phyloP scores from a whole-genome alignment of 352 stramenopile genomes.

The Pythium coloratum region DNA sequence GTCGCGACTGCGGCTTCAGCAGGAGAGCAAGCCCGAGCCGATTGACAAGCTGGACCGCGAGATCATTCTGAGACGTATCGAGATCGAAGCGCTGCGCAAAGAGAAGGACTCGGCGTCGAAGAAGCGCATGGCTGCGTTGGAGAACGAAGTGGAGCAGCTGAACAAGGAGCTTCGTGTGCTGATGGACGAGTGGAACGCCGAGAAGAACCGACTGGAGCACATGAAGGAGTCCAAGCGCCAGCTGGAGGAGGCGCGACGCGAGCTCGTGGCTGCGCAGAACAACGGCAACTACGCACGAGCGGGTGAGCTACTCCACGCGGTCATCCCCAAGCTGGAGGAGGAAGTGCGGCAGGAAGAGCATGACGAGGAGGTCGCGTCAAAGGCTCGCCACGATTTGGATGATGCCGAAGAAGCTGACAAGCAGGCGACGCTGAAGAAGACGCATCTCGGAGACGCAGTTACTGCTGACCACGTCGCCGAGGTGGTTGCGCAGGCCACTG shows the following conservation, averaged over 20 bases:
- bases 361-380: conserved; percentile 69
- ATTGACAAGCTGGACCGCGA: conserved; percentile 96
- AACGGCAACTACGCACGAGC: conserved; percentile 73
- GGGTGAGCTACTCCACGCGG: conserved; percentile 77
- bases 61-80: conserved; percentile 95
- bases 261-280: conserved; percentile 75
- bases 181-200: conserved; percentile 73
- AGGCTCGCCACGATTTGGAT: conserved; percentile 59
- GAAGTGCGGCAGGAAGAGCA: conserved; percentile 95
- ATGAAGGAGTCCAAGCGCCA: conserved; percentile 86
- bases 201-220: conserved; percentile 73
- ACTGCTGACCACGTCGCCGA: conserved; percentile 93
- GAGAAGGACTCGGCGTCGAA: conserved; percentile 95
- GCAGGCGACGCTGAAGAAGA: conserved; percentile 36
- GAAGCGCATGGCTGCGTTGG: conserved; percentile 70
- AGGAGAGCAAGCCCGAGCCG: conserved; percentile 94
- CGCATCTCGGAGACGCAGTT: conserved; percentile 88
- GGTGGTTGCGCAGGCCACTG: conserved; percentile 89
- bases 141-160: conserved; percentile 64
- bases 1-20: conserved; percentile 89
- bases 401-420: conserved; percentile 51
- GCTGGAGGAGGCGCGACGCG: conserved; percentile 86
- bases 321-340: conserved; percentile 88
- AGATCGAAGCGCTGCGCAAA: conserved; percentile 90
- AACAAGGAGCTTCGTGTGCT: conserved; percentile 59